These are phyloP conservation scores for Solanum infundibuliforme DNA, from an alignment of 257 asterid genomes.

Conservation along the genomic window DNA sequence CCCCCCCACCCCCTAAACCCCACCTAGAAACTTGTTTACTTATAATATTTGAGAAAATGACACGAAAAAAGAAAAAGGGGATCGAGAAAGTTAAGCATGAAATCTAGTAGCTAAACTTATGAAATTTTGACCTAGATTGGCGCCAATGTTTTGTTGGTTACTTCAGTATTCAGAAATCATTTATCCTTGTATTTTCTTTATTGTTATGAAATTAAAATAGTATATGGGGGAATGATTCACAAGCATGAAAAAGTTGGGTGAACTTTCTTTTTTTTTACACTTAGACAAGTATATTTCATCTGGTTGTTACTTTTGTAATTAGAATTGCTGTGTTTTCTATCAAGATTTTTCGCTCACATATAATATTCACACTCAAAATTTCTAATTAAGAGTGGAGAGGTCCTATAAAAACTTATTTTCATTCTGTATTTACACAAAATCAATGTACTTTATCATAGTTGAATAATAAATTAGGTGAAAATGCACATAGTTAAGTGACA, in stretches of 20 bases:
- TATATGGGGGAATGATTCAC: background rate
- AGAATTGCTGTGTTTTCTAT: background rate
- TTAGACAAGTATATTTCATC: background rate
- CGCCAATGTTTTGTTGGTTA: background rate
- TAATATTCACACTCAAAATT: background rate
- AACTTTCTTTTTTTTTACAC: background rate
- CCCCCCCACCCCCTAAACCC: no score
- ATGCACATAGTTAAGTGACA: background rate
- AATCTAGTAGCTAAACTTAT: background rate
- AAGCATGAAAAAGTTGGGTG: background rate
- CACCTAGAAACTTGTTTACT: background rate
- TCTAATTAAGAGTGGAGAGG: rapidly evolving
- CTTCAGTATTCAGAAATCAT: background rate
- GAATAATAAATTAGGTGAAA: background rate
- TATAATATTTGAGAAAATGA: background rate
- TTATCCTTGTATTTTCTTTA: background rate
- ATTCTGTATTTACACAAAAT: background rate
- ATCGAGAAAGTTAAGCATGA: background rate
- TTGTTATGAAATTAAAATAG: background rate
- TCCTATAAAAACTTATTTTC: background rate
- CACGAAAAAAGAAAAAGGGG: background rate
- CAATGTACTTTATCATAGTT: background rate
- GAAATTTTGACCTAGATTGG: background rate
- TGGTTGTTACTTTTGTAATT: background rate
- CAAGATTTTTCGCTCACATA: background rate